Evolutionary conservation across 352 stramenopile genomes (phyloP), one percentile per base, ranked within the genome.

Genomic region (Globisporangium ultimum): DNA sequence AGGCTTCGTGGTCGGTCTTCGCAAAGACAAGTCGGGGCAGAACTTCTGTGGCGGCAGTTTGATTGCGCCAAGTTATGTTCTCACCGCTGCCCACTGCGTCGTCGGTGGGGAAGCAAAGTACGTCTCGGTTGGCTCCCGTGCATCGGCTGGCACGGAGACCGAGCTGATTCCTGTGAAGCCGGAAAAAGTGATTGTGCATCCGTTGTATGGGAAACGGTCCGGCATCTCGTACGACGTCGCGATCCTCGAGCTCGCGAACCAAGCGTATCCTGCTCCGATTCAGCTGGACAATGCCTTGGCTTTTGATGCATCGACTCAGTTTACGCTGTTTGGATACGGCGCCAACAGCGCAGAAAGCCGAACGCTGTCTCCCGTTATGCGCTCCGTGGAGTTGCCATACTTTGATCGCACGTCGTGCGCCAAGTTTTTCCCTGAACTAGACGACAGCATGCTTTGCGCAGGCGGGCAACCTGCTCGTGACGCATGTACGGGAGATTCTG

Each of bases 1-100:
- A 8, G 68, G 68, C 48, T 76, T 76, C 47, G 66, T 76, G 11
- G 66, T 76, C n/a, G 69, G 69, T 1, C 63, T 76, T 2, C 69
- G 69, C 21, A 61, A 64, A 8, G 60, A 70, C 13, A 60, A 53
- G 8, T 62, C 67, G 24, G 56, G 67, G 0, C 60, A 74, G 34
- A 76, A 78, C 59, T 80, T 72, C 46, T 84, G 74, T 53, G 74
- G 74, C 15, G 71, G 74, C 24, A 72, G 61, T 22, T 59, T 84
- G 32, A 84, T 84, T 49, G 60, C 73, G 12, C 53, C 71, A 3
- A 70, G 66, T 28, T 80, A 75, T 42, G 69, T 84, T 20, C 63
- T 84, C 32, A 84, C 74, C 4, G 74, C 74, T 1, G 74, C 70
- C 3, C 68, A 77, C 43, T 80, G 71, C 55, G 70, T 83, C 4